Evolutionary conservation across 768 basidiomycete species (phyloP).

Genomic region (Cyclocybe cylindracea): DNA sequence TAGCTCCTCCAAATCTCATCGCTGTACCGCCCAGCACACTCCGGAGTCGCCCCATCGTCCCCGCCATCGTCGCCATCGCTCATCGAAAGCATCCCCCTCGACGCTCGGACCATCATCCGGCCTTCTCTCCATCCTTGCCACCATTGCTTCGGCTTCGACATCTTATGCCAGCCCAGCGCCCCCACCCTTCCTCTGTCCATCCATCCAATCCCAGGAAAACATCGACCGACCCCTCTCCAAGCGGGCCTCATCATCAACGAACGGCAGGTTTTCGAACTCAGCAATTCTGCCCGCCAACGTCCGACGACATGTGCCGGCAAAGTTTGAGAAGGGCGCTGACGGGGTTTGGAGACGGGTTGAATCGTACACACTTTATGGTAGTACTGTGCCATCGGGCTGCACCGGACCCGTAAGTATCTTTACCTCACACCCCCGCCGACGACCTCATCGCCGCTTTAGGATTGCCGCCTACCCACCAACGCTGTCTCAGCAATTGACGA

Average conservation of each 20-base stretch:
- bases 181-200: conserved; percentile 65
- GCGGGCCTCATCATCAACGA: conserved; percentile 11
- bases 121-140: conserved; percentile 57
- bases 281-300: conserved; percentile 6
- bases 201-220: conserved; percentile 25
- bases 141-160: conserved; percentile 49
- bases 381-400: conserved; percentile 62
- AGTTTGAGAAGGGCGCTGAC: conserved; percentile 52
- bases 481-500: conserved; percentile 31
- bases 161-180: conserved; percentile 54
- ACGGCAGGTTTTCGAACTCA: conserved; percentile 9
- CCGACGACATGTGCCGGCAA: conserved; percentile 48
- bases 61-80: conserved; percentile 22
- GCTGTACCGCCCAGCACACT: conserved; percentile 6
- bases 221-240: conserved; percentile 3
- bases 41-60: conserved; percentile 10
- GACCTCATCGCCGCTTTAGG: conserved; percentile 11
- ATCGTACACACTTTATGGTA: conserved; percentile 68
- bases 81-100: conserved; percentile 13
- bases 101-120: conserved; percentile 44
- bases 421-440: conserved; percentile 1
- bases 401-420: conserved; percentile 6
- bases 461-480: conserved; percentile 26
- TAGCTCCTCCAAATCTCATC: conserved; percentile 20
- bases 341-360: conserved; percentile 58